phyloP scores from a whole-genome alignment of 176 grass and related monocot species.

The Pontederia paniculata region DNA sequence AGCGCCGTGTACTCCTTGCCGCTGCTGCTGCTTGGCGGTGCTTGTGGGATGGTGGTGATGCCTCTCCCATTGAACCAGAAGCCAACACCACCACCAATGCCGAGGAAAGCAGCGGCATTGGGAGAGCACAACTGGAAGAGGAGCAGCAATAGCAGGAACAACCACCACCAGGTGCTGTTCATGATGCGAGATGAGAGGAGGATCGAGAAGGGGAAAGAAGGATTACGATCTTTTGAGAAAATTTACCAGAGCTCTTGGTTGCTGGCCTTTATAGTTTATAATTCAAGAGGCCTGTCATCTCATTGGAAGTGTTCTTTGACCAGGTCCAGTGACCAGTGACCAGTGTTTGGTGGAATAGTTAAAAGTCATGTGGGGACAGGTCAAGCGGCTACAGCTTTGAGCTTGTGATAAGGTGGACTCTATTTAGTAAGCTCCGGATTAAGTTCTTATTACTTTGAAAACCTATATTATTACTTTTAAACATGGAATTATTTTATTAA shows the following conservation, averaged over 20 bases:
- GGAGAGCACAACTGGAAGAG: background rate
- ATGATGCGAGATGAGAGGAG: background rate
- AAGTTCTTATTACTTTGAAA: no score
- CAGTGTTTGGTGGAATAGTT: no score
- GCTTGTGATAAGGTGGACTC: no score
- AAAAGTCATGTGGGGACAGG: no score
- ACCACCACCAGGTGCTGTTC: background rate
- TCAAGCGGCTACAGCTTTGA: no score
- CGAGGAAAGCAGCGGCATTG: background rate
- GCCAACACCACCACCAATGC: background rate
- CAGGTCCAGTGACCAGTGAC: background rate
- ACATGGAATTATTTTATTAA: no score
- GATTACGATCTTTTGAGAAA: background rate
- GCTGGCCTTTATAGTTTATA: background rate
- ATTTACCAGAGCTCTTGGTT: background rate
- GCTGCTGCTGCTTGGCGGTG: background rate
- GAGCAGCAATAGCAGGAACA: background rate
- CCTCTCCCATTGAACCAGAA: background rate
- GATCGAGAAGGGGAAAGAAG: background rate
- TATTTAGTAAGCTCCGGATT: no score
- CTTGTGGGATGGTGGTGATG: background rate
- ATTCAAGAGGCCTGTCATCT: background rate
- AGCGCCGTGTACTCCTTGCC: conserved; percentile 52
- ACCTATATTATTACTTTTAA: no score
- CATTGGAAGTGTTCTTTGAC: background rate